Evolutionary conservation across 139 green algal genomes (phyloP).

Genomic region (Ettlia oleoabundans): DNA sequence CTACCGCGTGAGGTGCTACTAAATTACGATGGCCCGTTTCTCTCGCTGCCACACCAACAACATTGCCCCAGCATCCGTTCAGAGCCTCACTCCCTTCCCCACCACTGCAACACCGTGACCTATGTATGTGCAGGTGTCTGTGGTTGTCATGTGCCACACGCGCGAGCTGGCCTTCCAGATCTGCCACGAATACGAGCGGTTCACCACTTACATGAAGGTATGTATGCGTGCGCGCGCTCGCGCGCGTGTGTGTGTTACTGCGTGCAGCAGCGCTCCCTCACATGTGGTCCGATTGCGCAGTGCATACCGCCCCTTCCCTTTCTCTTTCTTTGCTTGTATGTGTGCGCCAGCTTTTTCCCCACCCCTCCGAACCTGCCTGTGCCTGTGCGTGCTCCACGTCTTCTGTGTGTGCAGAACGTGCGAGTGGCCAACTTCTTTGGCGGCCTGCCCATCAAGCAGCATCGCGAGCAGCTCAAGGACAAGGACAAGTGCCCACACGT

Average conservation of each 20-base stretch:
- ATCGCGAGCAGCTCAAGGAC: conserved; percentile 86
- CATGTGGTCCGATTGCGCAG: too few species aligned
- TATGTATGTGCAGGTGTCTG: conserved; percentile 56
- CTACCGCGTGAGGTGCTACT: too few species aligned
- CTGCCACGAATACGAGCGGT: conserved; percentile 97
- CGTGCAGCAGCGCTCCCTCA: too few species aligned
- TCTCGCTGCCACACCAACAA: too few species aligned
- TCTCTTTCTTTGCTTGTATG: too few species aligned
- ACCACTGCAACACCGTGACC: neutral
- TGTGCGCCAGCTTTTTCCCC: neutral
- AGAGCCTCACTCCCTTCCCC: neutral
- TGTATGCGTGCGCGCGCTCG: neutral
- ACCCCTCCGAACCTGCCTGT: neutral
- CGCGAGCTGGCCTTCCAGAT: conserved; percentile 99
- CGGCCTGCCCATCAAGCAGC: conserved; percentile 86
- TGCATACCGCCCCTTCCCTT: too few species aligned
- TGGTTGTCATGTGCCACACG: conserved; percentile 97
- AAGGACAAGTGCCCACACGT: conserved; percentile 85
- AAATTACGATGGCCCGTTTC: too few species aligned
- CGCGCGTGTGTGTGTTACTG: neutral
- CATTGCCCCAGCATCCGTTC: too few species aligned
- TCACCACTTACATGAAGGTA: conserved; percentile 82
- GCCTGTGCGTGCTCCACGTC: neutral
- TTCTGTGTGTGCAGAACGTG: conserved; percentile 70
- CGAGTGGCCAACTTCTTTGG: conserved; percentile 96